A percentile compares a stretch with the other conserved stretches of the same genome.
Evolutionary conservation across 23 red algal species (phyloP).

Genomic region (Gracilaria vermiculophylla): DNA sequence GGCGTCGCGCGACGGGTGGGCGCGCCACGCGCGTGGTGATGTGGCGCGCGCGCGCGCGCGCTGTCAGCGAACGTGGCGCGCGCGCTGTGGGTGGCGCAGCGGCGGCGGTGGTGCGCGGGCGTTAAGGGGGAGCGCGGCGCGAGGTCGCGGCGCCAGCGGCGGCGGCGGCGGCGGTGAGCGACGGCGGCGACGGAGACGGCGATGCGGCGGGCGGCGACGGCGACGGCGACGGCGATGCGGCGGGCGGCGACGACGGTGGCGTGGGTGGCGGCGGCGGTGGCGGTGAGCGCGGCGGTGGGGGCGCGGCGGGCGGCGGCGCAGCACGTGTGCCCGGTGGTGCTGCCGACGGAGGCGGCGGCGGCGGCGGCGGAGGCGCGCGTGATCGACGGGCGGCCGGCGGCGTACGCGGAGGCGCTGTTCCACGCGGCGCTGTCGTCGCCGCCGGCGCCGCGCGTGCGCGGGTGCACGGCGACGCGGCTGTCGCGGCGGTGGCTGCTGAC

Average conservation of each 20-base stretch:
- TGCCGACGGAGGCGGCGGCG: neutral
- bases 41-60: no score
- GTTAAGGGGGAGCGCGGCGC: no score
- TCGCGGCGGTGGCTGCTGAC: slow-evolving; percentile 46
- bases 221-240: neutral
- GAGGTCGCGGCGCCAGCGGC: no score
- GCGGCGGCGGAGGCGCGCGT: neutral
- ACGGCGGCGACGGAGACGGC: neutral
- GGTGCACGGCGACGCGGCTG: slow-evolving; percentile 39
- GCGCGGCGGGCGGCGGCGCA: neutral
- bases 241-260: neutral
- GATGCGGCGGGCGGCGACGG: neutral
- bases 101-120: no score
- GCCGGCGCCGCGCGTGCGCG: neutral
- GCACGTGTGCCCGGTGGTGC: neutral
- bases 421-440: neutral
- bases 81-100: no score
- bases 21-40: no score
- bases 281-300: neutral
- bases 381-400: neutral
- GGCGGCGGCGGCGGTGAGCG: neutral
- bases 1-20: no score
- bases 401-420: neutral
- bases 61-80: no score
- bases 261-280: neutral